Base-by-base conservation (phyloP, 805 yeast genomes). In the Saccharomycopsis oosterbeekiorum region DNA sequence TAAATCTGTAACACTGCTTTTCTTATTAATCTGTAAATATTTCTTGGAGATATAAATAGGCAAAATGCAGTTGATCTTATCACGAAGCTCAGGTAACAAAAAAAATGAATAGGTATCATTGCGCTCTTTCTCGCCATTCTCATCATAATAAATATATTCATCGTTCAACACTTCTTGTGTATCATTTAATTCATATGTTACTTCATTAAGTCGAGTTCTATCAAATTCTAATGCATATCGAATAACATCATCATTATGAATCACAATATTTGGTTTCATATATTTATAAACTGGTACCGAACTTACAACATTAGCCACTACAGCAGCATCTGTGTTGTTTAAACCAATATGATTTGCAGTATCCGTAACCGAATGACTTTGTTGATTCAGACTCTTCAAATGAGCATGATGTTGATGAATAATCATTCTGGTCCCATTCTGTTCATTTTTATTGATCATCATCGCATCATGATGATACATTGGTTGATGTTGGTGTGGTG, bases 121-220 rank as follows among this genome's bases (percentile, higher is more conserved):
- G 10, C 51, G 37, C 9, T 65, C 61, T 17, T 60, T 54, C 4
- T 50, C 54, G 19, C 15, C 41, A 17, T 37, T 21, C 15, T 50
- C 47, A 26, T 51, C 42, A 11, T 55, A 19, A 14, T 50, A 29
- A 9, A 40, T n/a, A 12, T 34, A 51, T 19, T 51, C 29, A 41
- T 24, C 55, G 43, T 34, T 36, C 11, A 43, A 39, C 41, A 57
- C 39, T 11, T 47, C 53, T n/a, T 47, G 53, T 1, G 53, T 47
- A 24, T 47, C 53, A 47, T 47, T 47, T 3, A 47, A 17, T 24
- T 47, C 39, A 57, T 89, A 88, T 0, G 85, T 69, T 3, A 85
- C 70, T 1, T 82, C 74, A 0, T 89, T 89, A 10, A 86, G 70
- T 62, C 77, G 73, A 42, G 70, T 71, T 50, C 83, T 70, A 37